Percentiles rank a stretch among this genome's conserved stretches.
phyloP scores from a whole-genome alignment of 2,329 filamentous ascomycete species.

The Aspergillus transmontanensis region DNA sequence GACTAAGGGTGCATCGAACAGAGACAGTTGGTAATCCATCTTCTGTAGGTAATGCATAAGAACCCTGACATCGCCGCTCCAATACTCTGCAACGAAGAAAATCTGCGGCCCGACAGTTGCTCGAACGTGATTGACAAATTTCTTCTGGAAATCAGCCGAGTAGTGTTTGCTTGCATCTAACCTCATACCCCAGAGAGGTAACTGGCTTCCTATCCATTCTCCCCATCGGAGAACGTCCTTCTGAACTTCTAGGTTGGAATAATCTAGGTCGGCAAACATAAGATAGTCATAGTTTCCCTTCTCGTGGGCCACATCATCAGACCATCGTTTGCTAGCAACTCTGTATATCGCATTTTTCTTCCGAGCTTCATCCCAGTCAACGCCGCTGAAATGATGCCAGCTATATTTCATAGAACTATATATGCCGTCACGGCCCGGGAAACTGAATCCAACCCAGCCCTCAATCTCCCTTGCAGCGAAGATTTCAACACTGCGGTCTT shows the following conservation, averaged over 20 bases:
- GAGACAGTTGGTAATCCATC: conserved; percentile 60
- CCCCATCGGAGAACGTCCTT: conserved; percentile 69
- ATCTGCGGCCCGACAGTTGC: conserved; percentile 54
- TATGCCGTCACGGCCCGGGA: conserved; percentile 60
- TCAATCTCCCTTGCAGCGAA: conserved; percentile 62
- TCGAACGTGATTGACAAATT: conserved; percentile 64
- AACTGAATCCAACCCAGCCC: conserved; percentile 71
- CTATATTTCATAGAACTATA: conserved; percentile 67
- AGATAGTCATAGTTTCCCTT: conserved; percentile 70
- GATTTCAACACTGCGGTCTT: conserved; percentile 14
- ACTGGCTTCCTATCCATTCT: conserved; percentile 64
- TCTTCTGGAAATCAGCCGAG: conserved; percentile 65
- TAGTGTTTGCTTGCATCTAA: conserved; percentile 76
- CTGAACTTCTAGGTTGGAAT: conserved; percentile 63
- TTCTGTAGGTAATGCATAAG: conserved; percentile 60
- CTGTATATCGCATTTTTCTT: conserved; percentile 66
- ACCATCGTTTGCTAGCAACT: conserved; percentile 67
- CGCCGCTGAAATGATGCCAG: conserved; percentile 70
- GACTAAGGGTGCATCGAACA: conserved; percentile 71
- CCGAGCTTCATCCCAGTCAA: conserved; percentile 64
- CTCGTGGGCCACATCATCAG: conserved; percentile 61
- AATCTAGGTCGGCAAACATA: conserved; percentile 73
- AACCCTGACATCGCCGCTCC: conserved; percentile 60
- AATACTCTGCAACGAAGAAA: conserved; percentile 72
- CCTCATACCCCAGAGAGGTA: conserved; percentile 67